Conservation (phyloP, 1,139 yeast species). For the Saccharomyces uvarum region DNA sequence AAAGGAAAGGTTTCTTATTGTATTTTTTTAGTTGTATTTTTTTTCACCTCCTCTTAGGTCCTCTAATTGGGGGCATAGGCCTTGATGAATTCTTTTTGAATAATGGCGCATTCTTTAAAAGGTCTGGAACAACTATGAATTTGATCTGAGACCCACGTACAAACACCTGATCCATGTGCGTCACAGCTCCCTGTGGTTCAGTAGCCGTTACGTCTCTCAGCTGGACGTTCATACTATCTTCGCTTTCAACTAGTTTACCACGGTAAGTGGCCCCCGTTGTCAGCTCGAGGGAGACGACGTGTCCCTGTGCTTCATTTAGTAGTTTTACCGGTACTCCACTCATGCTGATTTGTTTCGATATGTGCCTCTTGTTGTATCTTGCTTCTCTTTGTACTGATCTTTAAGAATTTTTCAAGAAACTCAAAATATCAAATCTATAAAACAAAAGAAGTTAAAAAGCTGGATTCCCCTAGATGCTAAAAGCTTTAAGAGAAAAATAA, state of each 20-base stretch:
- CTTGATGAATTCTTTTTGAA: conserved; percentile 59
- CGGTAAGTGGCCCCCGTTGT: conserved; percentile 81
- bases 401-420: background rate
- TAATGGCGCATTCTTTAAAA: conserved; percentile 80
- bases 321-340: conserved; percentile 73
- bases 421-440: background rate
- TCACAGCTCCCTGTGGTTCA: conserved; percentile 63
- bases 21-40: background rate
- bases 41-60: conserved; percentile 40
- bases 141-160: conserved; percentile 87
- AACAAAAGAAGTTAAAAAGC: background rate
- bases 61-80: conserved; percentile 66
- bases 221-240: conserved; percentile 89
- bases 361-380: background rate
- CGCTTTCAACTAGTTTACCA: conserved; percentile 73
- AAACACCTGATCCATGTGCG: conserved; percentile 78
- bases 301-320: conserved; percentile 85
- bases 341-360: conserved; percentile 11
- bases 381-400: background rate
- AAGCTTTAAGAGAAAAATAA: background rate
- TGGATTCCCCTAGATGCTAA: background rate
- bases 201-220: conserved; percentile 77
- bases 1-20: background rate
- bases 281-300: conserved; percentile 73
- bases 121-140: conserved; percentile 81